Evolutionary conservation across 371 early-diverging fungal species (phyloP), one percentile per base, ranked within the genome.

Genomic region (Mucor velutinosus): DNA sequence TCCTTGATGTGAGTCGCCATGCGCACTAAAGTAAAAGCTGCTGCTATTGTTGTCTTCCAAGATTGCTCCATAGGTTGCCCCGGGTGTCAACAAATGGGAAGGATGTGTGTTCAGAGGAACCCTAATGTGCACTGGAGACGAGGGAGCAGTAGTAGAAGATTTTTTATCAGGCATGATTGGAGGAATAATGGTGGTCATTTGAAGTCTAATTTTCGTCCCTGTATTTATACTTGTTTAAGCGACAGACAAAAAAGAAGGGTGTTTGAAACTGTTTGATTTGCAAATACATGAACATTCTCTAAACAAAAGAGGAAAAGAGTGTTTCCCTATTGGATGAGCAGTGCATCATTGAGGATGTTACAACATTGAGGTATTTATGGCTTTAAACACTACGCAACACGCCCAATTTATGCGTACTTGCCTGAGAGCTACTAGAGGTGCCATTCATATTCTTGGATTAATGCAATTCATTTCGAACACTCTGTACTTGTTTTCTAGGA

Each of bases 51-150:
- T 45, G 23, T 60, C 67, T 25, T 56, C 49, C 14, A 61, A 29
- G 43, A 51, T 19, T 0, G 59, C 49, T 25, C 62, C 67, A 23
- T 67, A 55, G 15, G 39, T 58, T 25, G 35, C 23, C 14, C 60
- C 43, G 3, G 61, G 61, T 3, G 61, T 60, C n/a, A 30, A 15
- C n/a, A 67, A 12, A 14, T 68, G 78, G 17, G 78, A 75, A 12
- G 78, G 78, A 61, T 72, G 78, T 11, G 71, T 77, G 55, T 77
- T 77, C 4, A 63, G 27, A 25, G 78, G 78, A 1, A 64, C 71
- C 53, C 63, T 62, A 17, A 62, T 62, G 25, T 51, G 39, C 10
- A 62, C 53, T 17, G 63, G 63, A 14, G 35, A 30, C 19, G 49
- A 29, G 11, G 45, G 27, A 8, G 27, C 25, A 12, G 51, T 51